Evolutionary conservation across 352 stramenopile genomes (phyloP), one percentile per base, ranked within the genome.

Genomic region (Phytophthora meadii): DNA sequence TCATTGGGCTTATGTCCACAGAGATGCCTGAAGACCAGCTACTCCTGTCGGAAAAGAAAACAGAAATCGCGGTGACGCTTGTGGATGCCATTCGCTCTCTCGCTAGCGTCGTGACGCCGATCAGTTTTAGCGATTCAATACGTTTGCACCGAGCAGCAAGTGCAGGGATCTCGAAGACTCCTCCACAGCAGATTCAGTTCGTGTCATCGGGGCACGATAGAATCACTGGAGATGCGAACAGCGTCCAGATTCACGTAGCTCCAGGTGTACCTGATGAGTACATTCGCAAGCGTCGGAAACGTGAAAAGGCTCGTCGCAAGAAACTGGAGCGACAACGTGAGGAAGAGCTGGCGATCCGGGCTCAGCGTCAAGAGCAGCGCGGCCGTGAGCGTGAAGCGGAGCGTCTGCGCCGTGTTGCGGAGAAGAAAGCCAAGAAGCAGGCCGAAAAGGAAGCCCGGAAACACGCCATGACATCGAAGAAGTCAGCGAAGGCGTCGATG

Each of bases 381-480:
- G 73, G 91, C 6, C 65, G 72, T 6, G 76, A 89, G 54, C 82
- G 88, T 15, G 88, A 96, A 64, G 76, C 76, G 0, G 87, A 95
- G 60, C 87, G 88, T 17, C 44, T 93, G 34, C 82, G 81, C 5
- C 88, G 88, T 19, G 86, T 96, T 1, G 86, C 87, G 0, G 86
- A 95, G 48, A 92, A 92, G 58, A 96, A 96, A 60, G 81, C 88
- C n/a, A 94, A 94, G 49, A 96, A 96, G 49, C 83, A 85, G 46
- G 77, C 82, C 0, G 88, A 95, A 45, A 85, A 86, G 39, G 87
- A 95, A 12, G 69, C 84, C 14, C 79, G 79, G 1, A 85, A 81
- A 11, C 65, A 87, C 28, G 70, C 76, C 10, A 57, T 79, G 39
- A 72, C 66, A 15, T 60, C 61, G 11, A 80, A 62, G 7, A 81